phyloP scores from a whole-genome alignment of 306 rosid species.

The Prunus padus region DNA sequence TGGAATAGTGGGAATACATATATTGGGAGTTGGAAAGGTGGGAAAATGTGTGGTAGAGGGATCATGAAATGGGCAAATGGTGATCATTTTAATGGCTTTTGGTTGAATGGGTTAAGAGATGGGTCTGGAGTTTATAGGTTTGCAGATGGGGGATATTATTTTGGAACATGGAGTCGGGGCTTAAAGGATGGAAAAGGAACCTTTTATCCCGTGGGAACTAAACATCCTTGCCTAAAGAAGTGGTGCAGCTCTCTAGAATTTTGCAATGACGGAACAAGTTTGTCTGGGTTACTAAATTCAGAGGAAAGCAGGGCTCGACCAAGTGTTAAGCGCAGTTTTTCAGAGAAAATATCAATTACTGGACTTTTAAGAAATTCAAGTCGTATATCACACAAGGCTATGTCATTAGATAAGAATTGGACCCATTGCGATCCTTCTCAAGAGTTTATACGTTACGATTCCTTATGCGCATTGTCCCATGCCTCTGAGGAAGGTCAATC shows the following conservation, averaged over 20 bases:
- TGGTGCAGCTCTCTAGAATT: constrained; percentile 45
- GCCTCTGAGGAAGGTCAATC: constrained; percentile 39
- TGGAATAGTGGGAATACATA: constrained; percentile 73
- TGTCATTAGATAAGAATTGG: constrained; percentile 38
- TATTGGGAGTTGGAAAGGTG: constrained; percentile 80
- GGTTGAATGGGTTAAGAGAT: constrained; percentile 75
- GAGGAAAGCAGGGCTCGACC: constrained; percentile 31
- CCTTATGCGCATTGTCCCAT: constrained; percentile 30
- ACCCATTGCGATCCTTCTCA: constrained; percentile 27
- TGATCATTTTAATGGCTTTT: constrained; percentile 69
- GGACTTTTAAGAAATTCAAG: constrained; percentile 43
- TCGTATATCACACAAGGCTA: constrained; percentile 46
- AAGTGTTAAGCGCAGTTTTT: constrained; percentile 54
- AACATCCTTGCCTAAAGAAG: constrained; percentile 60
- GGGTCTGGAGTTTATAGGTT: constrained; percentile 82
- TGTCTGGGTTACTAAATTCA: constrained; percentile 34
- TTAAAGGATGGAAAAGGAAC: constrained; percentile 94
- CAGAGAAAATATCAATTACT: constrained; percentile 44
- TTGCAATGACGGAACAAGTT: constrained; percentile 23
- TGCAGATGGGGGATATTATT: constrained; percentile 72
- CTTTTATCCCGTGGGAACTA: constrained; percentile 74
- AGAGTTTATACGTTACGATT: constrained; percentile 38
- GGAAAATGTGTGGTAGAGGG: constrained; percentile 84
- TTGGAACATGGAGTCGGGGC: constrained; percentile 83
- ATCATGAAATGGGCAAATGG: constrained; percentile 86